These are phyloP conservation scores for Triadica sebifera DNA, from an alignment of 345 rosid genomes.

Conservation along the genomic window DNA sequence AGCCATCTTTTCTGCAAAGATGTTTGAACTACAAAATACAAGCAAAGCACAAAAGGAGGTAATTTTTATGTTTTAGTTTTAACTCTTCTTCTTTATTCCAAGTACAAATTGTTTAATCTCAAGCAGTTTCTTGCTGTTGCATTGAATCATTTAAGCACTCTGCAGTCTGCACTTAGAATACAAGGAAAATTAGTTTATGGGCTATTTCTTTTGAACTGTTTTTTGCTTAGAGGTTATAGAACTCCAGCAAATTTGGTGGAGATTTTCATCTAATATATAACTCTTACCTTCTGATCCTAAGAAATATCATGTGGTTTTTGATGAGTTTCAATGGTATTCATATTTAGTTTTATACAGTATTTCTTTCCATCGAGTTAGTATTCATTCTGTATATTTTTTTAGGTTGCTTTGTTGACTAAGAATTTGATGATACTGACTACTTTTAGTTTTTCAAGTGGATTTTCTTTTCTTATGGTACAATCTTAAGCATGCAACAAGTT, in stretches of 20 bases:
- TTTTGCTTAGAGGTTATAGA: not conserved
- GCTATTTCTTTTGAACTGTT: not conserved
- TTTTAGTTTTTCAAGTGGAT: constrained; percentile 12
- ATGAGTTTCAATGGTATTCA: not conserved
- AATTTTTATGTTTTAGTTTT: constrained; percentile 2
- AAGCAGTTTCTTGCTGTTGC: not conserved
- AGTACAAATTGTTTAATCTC: not conserved
- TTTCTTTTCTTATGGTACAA: constrained; percentile 13
- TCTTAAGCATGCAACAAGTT: constrained; percentile 4
- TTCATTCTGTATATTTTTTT: not conserved
- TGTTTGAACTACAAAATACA: constrained; percentile 82
- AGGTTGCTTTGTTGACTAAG: not conserved
- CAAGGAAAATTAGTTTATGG: not conserved
- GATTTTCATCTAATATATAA: not conserved
- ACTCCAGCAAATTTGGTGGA: not conserved
- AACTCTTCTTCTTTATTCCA: not conserved
- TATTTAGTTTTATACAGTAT: not conserved
- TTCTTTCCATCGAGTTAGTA: not conserved
- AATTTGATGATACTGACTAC: not conserved
- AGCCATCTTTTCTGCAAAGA: constrained; percentile 90
- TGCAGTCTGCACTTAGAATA: not conserved
- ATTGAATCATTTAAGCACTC: not conserved
- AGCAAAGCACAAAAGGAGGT: constrained; percentile 80
- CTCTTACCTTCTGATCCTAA: constrained; percentile 3
- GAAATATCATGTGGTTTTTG: not conserved